A percentile compares a stretch with the other conserved stretches of the same genome.
These are phyloP conservation scores for Arthrobotrys sphaeroides DNA, from an alignment of 2,329 filamentous ascomycete species.

Conservation along the genomic window DNA sequence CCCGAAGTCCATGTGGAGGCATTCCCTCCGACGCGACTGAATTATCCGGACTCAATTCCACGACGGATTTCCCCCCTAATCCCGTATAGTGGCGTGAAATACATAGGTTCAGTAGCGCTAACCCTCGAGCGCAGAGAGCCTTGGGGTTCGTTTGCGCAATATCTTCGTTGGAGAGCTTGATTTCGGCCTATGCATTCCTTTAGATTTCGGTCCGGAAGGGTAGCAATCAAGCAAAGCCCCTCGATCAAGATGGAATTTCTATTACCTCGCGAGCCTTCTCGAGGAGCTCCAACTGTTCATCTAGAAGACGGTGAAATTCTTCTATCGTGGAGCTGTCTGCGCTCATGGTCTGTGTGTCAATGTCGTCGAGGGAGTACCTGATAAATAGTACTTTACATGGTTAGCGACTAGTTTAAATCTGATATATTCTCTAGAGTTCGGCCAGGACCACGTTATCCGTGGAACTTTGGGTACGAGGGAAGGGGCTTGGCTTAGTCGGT, in stretches of 20 bases:
- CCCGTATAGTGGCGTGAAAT: slow-evolving; percentile 83
- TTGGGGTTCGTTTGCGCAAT: slow-evolving; percentile 4
- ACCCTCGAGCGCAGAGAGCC: slow-evolving; percentile 73
- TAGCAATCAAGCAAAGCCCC: background rate
- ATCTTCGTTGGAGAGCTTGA: slow-evolving; percentile 8
- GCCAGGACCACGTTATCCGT: too few species aligned
- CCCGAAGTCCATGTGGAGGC: slow-evolving; percentile 77
- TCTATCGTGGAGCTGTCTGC: background rate
- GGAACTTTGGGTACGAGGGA: too few species aligned
- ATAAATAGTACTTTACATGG: too few species aligned
- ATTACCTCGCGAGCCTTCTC: slow-evolving; percentile 32
- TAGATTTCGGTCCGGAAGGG: background rate
- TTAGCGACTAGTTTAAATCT: too few species aligned
- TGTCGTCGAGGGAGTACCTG: too few species aligned
- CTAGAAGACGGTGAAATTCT: slow-evolving; percentile 11
- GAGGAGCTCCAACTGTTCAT: slow-evolving; percentile 23
- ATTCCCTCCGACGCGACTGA: slow-evolving; percentile 69
- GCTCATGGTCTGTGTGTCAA: too few species aligned
- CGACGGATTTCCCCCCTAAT: slow-evolving; percentile 85
- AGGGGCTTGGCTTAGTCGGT: too few species aligned
- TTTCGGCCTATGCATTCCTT: slow-evolving; percentile 10
- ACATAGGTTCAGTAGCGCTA: slow-evolving; percentile 79
- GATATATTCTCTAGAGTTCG: too few species aligned
- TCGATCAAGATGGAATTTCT: background rate
- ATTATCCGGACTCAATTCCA: slow-evolving; percentile 79